A percentile compares a stretch with the other conserved stretches of the same genome.
These are phyloP conservation scores for Brettanomyces nanus DNA, from an alignment of 805 yeast species.

Conservation along the genomic window DNA sequence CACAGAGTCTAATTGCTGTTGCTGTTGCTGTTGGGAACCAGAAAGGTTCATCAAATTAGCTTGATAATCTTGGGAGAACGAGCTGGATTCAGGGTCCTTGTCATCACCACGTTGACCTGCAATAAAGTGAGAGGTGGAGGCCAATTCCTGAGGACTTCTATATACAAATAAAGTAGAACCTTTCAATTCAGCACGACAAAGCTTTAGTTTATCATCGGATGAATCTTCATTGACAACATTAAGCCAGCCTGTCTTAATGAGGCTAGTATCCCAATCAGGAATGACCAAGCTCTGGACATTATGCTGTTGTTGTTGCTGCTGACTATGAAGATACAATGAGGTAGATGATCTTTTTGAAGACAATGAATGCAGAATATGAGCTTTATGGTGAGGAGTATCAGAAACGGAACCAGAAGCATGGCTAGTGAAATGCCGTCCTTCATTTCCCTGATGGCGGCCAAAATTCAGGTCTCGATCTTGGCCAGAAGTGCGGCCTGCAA, in stretches of 20 bases:
- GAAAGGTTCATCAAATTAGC: too few relatives aligned
- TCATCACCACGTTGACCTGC: too few relatives aligned
- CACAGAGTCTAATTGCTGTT: too few relatives aligned
- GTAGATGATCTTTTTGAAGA: background rate
- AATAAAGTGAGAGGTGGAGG: background rate
- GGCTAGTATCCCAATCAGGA: conserved; percentile 25
- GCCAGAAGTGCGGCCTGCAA: background rate
- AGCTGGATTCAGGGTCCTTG: too few relatives aligned
- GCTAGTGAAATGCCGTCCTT: background rate
- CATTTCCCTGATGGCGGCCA: background rate
- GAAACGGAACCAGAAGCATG: background rate
- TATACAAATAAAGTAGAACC: conserved; percentile 61
- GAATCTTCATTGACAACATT: conserved; percentile 33
- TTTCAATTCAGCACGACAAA: conserved; percentile 58
- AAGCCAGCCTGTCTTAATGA: conserved; percentile 52
- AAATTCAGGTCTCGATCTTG: too few relatives aligned
- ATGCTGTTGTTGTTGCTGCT: conserved; percentile 1
- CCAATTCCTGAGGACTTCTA: conserved; percentile 45
- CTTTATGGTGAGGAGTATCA: background rate
- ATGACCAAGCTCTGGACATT: conserved; percentile 17
- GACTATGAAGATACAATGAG: background rate
- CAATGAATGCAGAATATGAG: background rate
- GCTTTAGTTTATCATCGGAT: conserved; percentile 26
- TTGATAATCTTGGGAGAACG: too few relatives aligned
- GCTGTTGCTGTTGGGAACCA: too few relatives aligned